Evolutionary conservation across 2,329 filamentous ascomycete species (phyloP).

Genomic region (Teratosphaeria pseudoeucalypti): DNA sequence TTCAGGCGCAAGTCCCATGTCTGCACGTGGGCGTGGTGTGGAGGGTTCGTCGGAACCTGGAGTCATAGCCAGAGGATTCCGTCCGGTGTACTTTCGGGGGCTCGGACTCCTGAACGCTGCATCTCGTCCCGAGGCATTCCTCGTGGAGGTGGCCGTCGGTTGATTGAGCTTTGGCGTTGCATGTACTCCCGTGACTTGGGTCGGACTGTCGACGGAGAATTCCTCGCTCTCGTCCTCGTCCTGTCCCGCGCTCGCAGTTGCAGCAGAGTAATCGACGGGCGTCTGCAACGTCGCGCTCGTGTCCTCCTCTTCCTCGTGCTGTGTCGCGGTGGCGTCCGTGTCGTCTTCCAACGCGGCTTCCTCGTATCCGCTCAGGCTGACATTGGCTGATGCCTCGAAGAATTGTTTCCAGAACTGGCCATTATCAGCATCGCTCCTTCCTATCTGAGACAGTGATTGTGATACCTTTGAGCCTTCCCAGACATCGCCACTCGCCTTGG

Average conservation of each 20-base stretch:
- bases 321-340: constrained; percentile 30
- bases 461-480: constrained; percentile 91
- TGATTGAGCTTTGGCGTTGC: constrained; percentile 50
- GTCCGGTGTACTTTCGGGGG: constrained; percentile 33
- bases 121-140: constrained; percentile 13
- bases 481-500: constrained; percentile 81
- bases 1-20: background rate
- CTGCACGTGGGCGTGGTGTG: constrained; percentile 12
- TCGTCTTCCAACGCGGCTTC: constrained; percentile 55
- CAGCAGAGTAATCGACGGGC: background rate
- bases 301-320: constrained; percentile 3
- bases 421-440: background rate
- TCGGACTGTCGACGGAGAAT: constrained; percentile 55
- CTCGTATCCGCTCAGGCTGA: constrained; percentile 90
- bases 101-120: constrained; percentile 20
- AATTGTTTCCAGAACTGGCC: constrained; percentile 97
- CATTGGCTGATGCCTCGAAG: constrained; percentile 96
- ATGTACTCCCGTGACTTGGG: constrained; percentile 34
- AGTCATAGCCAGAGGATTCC: constrained; percentile 17
- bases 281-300: background rate
- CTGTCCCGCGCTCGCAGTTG: background rate
- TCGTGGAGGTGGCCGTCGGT: constrained; percentile 23
- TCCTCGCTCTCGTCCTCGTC: constrained; percentile 35
- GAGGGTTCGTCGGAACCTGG: constrained; percentile 18
- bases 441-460: background rate